Evolutionary conservation across 345 rosid species (phyloP).

Genomic region (Capsella bursapastoris): DNA sequence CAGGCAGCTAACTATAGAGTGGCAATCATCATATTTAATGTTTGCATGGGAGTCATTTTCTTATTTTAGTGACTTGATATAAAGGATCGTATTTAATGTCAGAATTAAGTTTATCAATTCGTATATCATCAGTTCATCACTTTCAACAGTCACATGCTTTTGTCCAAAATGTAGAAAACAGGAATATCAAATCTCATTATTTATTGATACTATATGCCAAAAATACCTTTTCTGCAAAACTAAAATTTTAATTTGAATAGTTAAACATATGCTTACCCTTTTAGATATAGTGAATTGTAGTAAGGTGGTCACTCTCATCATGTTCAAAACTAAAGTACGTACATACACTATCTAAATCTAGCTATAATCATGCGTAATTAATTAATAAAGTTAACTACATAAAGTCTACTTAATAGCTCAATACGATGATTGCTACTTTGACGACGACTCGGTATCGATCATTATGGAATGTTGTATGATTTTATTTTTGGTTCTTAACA

Average conservation of each 20-base stretch:
- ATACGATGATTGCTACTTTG: no score
- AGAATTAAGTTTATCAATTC: background rate
- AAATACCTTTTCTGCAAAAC: background rate
- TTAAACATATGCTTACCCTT: background rate
- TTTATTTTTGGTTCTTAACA: background rate
- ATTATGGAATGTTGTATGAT: conserved; percentile 6
- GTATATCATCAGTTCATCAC: background rate
- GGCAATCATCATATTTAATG: background rate
- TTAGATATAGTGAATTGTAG: background rate
- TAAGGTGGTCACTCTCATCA: background rate
- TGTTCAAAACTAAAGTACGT: background rate
- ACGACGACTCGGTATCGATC: background rate
- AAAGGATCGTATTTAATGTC: conserved; percentile 3
- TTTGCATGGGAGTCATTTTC: background rate
- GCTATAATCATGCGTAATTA: background rate
- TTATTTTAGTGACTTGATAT: conserved; percentile 6
- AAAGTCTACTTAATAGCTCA: background rate
- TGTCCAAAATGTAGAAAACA: background rate
- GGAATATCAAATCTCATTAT: background rate
- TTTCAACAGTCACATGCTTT: background rate
- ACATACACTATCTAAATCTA: background rate
- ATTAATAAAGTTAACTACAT: background rate
- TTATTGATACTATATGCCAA: background rate
- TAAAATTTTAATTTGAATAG: background rate
- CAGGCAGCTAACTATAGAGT: background rate